phyloP scores from a whole-genome alignment of 345 rosid species.

The Camelina laxa region DNA sequence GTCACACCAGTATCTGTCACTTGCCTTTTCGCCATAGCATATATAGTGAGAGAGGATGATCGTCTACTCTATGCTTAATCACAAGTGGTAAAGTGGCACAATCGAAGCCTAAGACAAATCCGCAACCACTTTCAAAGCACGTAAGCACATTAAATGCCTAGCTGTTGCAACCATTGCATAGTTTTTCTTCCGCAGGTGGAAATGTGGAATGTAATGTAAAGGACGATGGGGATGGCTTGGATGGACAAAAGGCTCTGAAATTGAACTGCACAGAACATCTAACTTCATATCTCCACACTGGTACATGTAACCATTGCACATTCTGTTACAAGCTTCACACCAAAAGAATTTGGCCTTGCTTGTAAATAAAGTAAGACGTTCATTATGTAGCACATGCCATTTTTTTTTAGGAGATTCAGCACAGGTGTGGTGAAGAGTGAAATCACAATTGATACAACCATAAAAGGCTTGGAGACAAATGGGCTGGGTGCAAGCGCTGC shows the following conservation, averaged over 20 bases:
- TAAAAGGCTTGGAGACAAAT: neutral
- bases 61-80: neutral
- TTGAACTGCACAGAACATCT: neutral
- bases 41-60: neutral
- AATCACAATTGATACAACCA: neutral
- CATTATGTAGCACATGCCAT: neutral
- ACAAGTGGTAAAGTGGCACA: neutral
- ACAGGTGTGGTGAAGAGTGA: neutral
- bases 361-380: neutral
- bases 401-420: neutral
- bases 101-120: neutral
- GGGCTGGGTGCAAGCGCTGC: neutral
- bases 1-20: neutral
- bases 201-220: neutral
- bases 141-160: neutral
- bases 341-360: rapidly evolving
- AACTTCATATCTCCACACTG: neutral
- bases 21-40: neutral
- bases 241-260: neutral
- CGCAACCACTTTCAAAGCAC: neutral
- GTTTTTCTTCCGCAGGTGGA: neutral
- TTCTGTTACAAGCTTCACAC: neutral
- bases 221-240: conserved; percentile 3
- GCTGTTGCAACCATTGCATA: neutral
- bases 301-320: neutral